These are phyloP conservation scores for Musa beccarii DNA, from an alignment of 176 grass and related monocot species.

Conservation along the genomic window DNA sequence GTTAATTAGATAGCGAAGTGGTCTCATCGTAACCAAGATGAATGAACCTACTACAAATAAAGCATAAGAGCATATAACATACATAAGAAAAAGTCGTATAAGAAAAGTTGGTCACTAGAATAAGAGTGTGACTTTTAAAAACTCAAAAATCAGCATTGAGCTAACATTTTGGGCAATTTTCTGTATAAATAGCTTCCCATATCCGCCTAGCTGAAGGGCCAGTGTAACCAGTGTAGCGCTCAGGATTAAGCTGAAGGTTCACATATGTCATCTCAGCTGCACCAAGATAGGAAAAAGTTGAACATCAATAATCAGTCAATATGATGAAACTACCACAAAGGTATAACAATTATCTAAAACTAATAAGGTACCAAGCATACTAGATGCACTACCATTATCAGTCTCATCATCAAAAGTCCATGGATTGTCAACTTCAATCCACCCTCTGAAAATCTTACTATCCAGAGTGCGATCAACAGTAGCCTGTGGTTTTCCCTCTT, in stretches of 20 bases:
- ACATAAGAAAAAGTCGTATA: too few species aligned
- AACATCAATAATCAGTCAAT: slow-evolving; percentile 4
- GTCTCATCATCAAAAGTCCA: slow-evolving; percentile 98
- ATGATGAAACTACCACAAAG: background rate
- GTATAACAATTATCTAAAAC: background rate
- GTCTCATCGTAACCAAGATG: background rate
- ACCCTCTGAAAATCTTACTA: slow-evolving; percentile 80
- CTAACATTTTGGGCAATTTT: slow-evolving; percentile 98
- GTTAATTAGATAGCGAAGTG: background rate
- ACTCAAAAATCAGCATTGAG: background rate
- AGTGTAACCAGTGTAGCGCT: slow-evolving; percentile 92
- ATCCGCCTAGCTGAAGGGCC: slow-evolving; percentile 80
- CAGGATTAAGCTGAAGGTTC: slow-evolving; percentile 89
- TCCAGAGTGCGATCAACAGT: slow-evolving; percentile 90
- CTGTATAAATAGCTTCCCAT: slow-evolving; percentile 94
- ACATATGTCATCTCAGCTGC: slow-evolving; percentile 97
- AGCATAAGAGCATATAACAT: background rate
- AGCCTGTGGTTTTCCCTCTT: slow-evolving; percentile 92
- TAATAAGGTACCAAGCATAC: background rate
- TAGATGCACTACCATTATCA: slow-evolving; percentile 48
- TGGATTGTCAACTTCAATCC: slow-evolving; percentile 87
- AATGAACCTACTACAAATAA: background rate
- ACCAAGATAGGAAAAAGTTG: slow-evolving; percentile 8
- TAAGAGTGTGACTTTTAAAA: too few species aligned
- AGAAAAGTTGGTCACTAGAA: too few species aligned